Conservation (phyloP, 139 green algal genomes). For the Tetraselmis chui region DNA sequence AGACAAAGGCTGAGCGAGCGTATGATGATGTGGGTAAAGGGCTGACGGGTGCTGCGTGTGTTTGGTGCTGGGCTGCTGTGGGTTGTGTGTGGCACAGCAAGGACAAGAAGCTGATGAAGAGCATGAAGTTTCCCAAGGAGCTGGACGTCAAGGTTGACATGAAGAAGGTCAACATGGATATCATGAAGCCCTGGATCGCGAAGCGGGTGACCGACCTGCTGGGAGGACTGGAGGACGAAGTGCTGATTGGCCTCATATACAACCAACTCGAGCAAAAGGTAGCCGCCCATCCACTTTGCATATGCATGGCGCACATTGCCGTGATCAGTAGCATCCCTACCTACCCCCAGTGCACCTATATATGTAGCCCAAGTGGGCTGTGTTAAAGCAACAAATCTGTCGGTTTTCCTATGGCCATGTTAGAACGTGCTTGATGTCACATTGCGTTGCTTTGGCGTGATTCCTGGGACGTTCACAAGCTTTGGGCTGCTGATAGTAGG, state of each 20-base stretch:
- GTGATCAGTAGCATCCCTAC: too few species aligned
- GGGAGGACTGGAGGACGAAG: constrained; percentile 86
- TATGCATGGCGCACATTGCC: too few species aligned
- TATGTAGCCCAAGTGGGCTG: too few species aligned
- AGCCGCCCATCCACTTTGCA: background rate
- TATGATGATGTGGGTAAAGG: background rate
- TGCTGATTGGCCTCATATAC: constrained; percentile 61
- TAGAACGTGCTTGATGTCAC: too few species aligned
- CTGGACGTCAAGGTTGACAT: constrained; percentile 70
- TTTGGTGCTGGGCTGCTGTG: background rate
- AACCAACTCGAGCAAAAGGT: background rate
- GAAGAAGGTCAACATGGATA: constrained; percentile 73
- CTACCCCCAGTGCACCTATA: too few species aligned
- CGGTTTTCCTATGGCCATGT: too few species aligned
- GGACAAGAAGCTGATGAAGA: constrained; percentile 60
- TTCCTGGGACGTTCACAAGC: too few species aligned
- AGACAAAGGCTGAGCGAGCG: background rate
- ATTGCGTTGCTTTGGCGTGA: too few species aligned
- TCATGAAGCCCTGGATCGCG: constrained; percentile 89
- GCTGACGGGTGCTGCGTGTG: background rate
- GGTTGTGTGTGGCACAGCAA: constrained; percentile 37
- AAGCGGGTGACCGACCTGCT: constrained; percentile 89
- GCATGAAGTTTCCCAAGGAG: constrained; percentile 74
- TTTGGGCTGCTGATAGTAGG: too few species aligned
- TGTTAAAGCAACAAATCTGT: too few species aligned